Evolutionary conservation across 2,329 filamentous ascomycete species (phyloP).

Genomic region (Penicillium paneum): DNA sequence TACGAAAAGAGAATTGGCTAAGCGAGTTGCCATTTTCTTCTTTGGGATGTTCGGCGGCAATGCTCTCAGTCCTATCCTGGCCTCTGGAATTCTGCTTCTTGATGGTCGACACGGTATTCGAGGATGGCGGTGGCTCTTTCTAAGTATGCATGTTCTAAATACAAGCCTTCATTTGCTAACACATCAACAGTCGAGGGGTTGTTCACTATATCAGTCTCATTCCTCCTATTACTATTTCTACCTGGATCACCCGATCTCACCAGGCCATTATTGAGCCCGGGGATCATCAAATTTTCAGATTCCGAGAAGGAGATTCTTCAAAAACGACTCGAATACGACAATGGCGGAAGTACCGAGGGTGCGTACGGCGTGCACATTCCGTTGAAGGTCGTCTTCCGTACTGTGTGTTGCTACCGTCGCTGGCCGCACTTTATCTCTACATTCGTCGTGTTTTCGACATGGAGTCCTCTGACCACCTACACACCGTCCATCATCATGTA

Average conservation of each 20-base stretch:
- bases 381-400: background rate
- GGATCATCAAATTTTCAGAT: background rate
- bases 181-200: background rate
- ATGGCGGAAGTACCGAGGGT: background rate
- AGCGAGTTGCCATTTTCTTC: background rate
- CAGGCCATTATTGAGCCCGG: background rate
- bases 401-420: background rate
- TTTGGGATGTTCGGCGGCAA: slow-evolving; percentile 1
- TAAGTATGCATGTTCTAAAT: background rate
- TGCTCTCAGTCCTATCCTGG: background rate
- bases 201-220: background rate
- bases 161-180: background rate
- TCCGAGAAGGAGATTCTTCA: background rate
- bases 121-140: background rate
- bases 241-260: background rate
- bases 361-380: background rate
- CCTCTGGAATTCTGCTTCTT: background rate
- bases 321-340: background rate
- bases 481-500: background rate
- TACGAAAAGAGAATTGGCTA: background rate
- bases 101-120: background rate
- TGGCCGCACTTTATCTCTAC: background rate
- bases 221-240: background rate
- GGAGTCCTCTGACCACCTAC: background rate
- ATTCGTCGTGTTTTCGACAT: background rate